A percentile compares a stretch with the other conserved stretches of the same genome.
Evolutionary conservation across 306 rosid genomes (phyloP).

Genomic region (Pyrus bretschneideri): DNA sequence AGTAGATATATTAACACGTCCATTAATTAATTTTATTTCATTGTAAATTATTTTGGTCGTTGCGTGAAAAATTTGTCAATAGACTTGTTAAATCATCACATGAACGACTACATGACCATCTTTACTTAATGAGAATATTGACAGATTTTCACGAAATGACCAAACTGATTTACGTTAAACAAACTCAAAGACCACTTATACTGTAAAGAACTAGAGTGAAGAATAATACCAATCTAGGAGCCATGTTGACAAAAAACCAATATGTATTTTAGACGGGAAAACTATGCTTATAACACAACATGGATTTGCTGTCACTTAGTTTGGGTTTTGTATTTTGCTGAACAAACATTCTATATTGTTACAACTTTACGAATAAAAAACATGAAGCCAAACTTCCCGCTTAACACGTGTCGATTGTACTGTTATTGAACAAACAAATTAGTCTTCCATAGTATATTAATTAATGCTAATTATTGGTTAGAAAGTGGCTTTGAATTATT

Average conservation of each 20-base stretch:
- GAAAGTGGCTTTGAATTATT: not conserved
- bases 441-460: not conserved
- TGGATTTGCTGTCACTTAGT: not conserved
- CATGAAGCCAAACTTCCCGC: not conserved
- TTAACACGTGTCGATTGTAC: not conserved
- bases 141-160: no score
- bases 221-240: no score
- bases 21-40: not conserved
- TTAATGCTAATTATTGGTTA: not conserved
- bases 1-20: no score
- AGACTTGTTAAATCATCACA: no score
- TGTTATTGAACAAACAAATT: not conserved
- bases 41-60: no score
- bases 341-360: not conserved
- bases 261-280: not conserved
- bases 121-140: no score
- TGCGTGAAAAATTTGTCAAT: no score
- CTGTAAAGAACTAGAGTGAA: no score
- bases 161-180: no score
- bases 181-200: no score
- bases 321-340: not conserved
- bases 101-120: no score
- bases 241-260: no score
- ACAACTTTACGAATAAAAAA: not conserved
- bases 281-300: not conserved